These are phyloP conservation scores for Meripilus lineatus DNA, from an alignment of 1,284 basidiomycete genomes.

Conservation along the genomic window DNA sequence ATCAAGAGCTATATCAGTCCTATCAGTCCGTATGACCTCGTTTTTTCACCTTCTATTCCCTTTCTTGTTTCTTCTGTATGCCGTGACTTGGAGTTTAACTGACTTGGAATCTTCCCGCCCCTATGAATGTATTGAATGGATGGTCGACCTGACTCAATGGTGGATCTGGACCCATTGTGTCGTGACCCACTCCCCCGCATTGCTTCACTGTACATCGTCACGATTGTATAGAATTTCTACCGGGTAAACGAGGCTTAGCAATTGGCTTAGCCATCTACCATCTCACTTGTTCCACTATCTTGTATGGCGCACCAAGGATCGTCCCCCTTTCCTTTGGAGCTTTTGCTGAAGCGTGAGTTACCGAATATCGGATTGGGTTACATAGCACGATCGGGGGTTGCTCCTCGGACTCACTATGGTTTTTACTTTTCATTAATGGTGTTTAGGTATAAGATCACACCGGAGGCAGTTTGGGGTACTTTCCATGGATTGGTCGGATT, in stretches of 20 bases:
- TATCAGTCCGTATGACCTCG: no score
- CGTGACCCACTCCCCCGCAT: no score
- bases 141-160: no score
- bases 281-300: conserved; percentile 64
- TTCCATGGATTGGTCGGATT: conserved; percentile 65
- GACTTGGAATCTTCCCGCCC: no score
- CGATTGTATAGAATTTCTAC: conserved; percentile 60
- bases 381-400: background rate
- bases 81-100: no score
- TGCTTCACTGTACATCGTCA: no score
- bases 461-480: conserved; percentile 64
- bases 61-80: no score
- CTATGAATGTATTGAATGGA: no score
- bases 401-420: background rate
- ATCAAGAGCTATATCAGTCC: no score
- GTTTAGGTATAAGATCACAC: conserved; percentile 53
- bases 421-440: conserved; percentile 1
- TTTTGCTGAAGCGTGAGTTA: conserved; percentile 52
- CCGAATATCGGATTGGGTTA: no score
- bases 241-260: conserved; percentile 78
- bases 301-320: conserved; percentile 74
- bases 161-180: no score
- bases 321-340: conserved; percentile 69
- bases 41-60: no score
- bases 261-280: conserved; percentile 77